Percentiles rank a stretch among this genome's conserved stretches.
phyloP scores from a whole-genome alignment of 345 rosid genomes.

The Melaleuca alternifolia region DNA sequence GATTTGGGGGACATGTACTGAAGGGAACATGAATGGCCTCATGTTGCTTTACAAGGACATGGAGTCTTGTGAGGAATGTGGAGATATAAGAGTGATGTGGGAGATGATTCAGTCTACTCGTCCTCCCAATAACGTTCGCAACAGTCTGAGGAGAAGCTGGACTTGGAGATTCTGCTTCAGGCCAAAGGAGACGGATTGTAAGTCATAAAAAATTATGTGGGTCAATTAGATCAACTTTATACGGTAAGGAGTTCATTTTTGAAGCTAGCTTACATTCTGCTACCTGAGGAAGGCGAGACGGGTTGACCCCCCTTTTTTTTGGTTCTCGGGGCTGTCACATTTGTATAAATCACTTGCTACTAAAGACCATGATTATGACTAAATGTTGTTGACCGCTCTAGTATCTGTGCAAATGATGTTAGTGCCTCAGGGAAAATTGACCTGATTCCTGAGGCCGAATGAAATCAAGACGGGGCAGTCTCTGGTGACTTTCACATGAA shows the following conservation, averaged over 20 bases:
- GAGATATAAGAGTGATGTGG: slow-evolving; percentile 63
- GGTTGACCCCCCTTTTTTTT: not conserved
- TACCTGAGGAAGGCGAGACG: not conserved
- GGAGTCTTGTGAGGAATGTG: slow-evolving; percentile 49
- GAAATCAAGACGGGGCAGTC: not conserved
- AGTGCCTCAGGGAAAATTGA: not conserved
- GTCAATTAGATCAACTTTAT: not conserved
- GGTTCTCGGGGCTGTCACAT: not conserved
- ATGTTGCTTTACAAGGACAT: slow-evolving; percentile 36
- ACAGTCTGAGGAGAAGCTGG: not conserved
- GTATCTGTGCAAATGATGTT: not conserved
- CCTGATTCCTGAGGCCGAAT: not conserved
- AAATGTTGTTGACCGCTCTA: not conserved
- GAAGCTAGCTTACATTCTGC: not conserved
- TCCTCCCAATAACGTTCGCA: slow-evolving; percentile 1
- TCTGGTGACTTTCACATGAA: not conserved
- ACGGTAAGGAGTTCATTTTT: not conserved
- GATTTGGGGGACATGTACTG: not conserved
- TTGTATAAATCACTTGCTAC: not conserved
- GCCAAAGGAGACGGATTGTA: slow-evolving; percentile 23
- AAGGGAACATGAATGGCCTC: slow-evolving; percentile 31
- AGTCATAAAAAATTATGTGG: not conserved
- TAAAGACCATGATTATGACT: not conserved
- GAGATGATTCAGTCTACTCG: slow-evolving; percentile 42
- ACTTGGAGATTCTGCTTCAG: not conserved